Base-by-base conservation (phyloP, 176 grass and related monocot genomes). In the Avena sativa region DNA sequence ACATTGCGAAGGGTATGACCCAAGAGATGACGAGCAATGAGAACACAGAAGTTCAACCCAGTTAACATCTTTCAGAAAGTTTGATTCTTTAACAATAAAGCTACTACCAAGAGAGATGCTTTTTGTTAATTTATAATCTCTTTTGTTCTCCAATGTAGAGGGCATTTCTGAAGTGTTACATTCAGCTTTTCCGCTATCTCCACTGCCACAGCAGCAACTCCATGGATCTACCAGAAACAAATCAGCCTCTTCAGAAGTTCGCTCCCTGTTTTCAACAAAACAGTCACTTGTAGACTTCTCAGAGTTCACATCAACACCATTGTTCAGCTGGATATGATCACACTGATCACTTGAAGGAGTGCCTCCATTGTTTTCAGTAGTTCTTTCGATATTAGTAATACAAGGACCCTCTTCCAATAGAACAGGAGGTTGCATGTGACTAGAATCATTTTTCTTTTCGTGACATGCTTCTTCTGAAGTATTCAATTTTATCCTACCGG, bases 11-110 rank as follows among this genome's bases (percentile, higher is more conserved):
- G 97, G 97, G 85, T 89, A 93, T 23, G 93, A 90, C 1, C 97
- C 97, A 90, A 96, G 63, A 80, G 88, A 79, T 28, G 89, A 92
- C 49, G 62, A 96, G 40, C 97, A 96, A 52, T 48, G 90, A 81
- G 78, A 83, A 86, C 97, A 98, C 1, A 86, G 57, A 91, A 96
- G 83, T 83, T 91, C 87, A 78, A 87, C 38, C 92, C 97, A 98
- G 26, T 93, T 69, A 19, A 96, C 65, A 87, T 92, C 90, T 76
- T 90, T 94, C 66, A 82, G 49, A 79, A 98, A 77, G 52, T 96
- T 96, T 85, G 85, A 82, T 50, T 92, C 86, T 82, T 71, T 88
- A 36, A 94, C 23, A 55, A 96, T 84, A 71, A 98, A 96, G 76
- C 92, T 90, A 89, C 97, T 93, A 78, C 97, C 94, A 88, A 94